A percentile compares a stretch with the other conserved stretches of the same genome.
Conservation (phyloP, 352 stramenopile genomes). For the Phytophthora citrophthora region DNA sequence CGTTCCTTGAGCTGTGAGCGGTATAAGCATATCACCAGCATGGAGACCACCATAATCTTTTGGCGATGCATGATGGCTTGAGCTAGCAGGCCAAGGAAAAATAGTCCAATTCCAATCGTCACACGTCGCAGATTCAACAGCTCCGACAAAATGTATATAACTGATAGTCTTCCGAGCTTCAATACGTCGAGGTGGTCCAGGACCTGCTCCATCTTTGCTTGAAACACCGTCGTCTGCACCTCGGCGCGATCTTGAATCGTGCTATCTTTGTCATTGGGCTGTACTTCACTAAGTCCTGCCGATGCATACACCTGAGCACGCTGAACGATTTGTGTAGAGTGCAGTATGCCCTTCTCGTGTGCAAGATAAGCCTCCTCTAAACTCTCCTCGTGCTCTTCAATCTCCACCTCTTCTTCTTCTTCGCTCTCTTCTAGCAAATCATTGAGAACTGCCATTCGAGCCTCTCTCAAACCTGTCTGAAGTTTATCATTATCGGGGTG, state of each 20-base stretch:
- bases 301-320: constrained; percentile 24
- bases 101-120: constrained; percentile 45
- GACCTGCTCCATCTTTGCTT: constrained; percentile 60
- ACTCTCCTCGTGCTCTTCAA: constrained; percentile 1
- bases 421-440: constrained; percentile 45
- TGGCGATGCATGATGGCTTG: constrained; percentile 70
- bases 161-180: constrained; percentile 57
- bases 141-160: constrained; percentile 62
- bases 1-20: constrained; percentile 59
- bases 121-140: constrained; percentile 59
- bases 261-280: constrained; percentile 6
- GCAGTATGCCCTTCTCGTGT: constrained; percentile 1
- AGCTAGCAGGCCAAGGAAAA: constrained; percentile 58
- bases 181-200: constrained; percentile 60
- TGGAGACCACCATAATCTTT: constrained; percentile 78
- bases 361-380: neutral
- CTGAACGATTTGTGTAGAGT: constrained; percentile 30
- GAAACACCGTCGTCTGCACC: constrained; percentile 44
- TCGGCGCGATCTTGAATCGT: constrained; percentile 12
- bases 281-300: constrained; percentile 16
- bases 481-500: constrained; percentile 50
- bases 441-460: constrained; percentile 64
- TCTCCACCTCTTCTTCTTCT: constrained; percentile 33
- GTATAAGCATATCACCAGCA: constrained; percentile 69
- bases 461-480: constrained; percentile 46